These are phyloP conservation scores for Phaeosphaeriaceae sp. DNA, from an alignment of 2,329 filamentous ascomycete species.

Conservation along the genomic window DNA sequence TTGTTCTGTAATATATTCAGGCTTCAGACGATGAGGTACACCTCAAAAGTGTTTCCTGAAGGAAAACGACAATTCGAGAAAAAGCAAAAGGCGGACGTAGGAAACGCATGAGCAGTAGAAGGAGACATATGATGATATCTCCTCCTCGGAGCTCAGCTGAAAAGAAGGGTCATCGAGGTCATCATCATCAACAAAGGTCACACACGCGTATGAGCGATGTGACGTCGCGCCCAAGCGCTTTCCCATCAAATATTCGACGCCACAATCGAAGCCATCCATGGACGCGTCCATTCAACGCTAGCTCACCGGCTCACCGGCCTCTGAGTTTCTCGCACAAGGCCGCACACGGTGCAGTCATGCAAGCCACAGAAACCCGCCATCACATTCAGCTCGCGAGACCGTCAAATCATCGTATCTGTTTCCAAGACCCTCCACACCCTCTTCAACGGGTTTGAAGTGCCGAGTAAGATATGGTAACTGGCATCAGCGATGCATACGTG, in stretches of 20 bases:
- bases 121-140: not conserved
- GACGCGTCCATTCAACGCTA: constrained; percentile 5
- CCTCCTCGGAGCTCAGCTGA: not conserved
- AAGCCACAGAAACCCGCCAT: not conserved
- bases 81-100: no score
- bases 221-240: not conserved
- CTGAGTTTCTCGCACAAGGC: not conserved
- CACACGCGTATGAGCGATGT: not conserved
- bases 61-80: no score
- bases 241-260: not conserved
- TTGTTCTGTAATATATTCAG: no score
- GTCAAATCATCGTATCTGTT: not conserved
- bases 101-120: no score
- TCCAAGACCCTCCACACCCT: not conserved
- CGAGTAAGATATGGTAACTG: not conserved
- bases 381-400: not conserved
- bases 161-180: not conserved
- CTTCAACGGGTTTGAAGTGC: not conserved
- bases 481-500: not conserved
- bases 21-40: no score
- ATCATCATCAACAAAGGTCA: not conserved
- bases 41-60: no score
- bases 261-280: constrained; percentile 1
- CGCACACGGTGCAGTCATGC: not conserved
- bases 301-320: constrained; percentile 4